Evolutionary conservation across 257 asterid species (phyloP), one percentile per base, ranked within the genome.

Genomic region (Nemophila menziesii): DNA sequence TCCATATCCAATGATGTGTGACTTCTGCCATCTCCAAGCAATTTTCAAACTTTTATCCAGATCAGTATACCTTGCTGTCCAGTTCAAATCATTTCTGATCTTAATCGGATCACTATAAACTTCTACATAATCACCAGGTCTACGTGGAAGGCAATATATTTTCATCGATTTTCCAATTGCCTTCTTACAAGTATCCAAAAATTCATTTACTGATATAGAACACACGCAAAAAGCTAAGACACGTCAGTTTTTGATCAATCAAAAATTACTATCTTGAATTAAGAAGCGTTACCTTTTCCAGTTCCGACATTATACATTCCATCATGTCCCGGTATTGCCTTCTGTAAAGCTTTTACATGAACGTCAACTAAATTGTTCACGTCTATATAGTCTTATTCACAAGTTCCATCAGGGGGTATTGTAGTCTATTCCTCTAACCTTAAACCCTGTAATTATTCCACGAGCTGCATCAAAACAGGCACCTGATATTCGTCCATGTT

Each of bases 401-500:
- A n/a, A n/a, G n/a, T n/a, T n/a, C n/a, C n/a, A n/a, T n/a, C n/a
- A n/a, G n/a, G n/a, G n/a, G n/a, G n/a, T n/a, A 80, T 67, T 84
- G 54, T 84, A 84, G 56, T 84, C 92, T 2, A 87, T 78, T 63
- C 95, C 95, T 60, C 84, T 65, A 60, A 80, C 95, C 90, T 80
- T 80, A 15, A 84, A 90, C 38, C 81, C 95, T 17, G 80, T 69
- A 49, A 66, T 74, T 67, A 84, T 72, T 52, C 92, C 93, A 47
- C 93, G 90, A 56, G 95, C 95, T 47, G 95, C 93, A 57, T 84
- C 93, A 40, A 80, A 84, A 58, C 95, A 84, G 48, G 95, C 95
- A 23, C 95, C n/a, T 6, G 95, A 84, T 49, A 84, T 84, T 20
- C 95, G 69, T 40, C 95, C 95, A 54, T 84, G 95, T 49, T 84